Percentiles rank a stretch among this genome's conserved stretches.
Conservation (phyloP, 2,329 filamentous ascomycete species). For the Trichoderma arundinaceum region DNA sequence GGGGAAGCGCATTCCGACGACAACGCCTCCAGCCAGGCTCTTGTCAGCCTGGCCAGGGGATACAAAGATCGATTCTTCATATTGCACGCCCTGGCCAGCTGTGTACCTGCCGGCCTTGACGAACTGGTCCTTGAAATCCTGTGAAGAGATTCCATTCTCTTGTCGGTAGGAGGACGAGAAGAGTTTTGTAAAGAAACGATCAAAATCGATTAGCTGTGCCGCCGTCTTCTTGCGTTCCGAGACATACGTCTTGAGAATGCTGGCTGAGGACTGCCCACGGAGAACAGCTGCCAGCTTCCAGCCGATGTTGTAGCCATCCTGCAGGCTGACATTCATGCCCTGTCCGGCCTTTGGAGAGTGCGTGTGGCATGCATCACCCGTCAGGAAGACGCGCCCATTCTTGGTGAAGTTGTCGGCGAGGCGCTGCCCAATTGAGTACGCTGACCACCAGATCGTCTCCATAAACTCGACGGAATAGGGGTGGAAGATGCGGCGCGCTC, state of each 20-base stretch:
- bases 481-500: constrained; percentile 4
- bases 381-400: background rate
- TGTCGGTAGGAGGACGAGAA: constrained; percentile 13
- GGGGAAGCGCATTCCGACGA: constrained; percentile 6
- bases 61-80: constrained; percentile 10
- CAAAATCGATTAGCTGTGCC: constrained; percentile 6
- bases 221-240: constrained; percentile 15
- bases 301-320: constrained; percentile 15
- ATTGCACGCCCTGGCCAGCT: constrained; percentile 15
- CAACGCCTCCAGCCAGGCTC: background rate
- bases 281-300: constrained; percentile 11
- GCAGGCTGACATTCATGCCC: constrained; percentile 9
- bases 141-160: background rate
- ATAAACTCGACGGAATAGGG: constrained; percentile 3
- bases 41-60: background rate
- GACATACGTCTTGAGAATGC: constrained; percentile 1
- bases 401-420: constrained; percentile 10
- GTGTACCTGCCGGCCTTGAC: constrained; percentile 11
- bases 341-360: constrained; percentile 14
- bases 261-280: background rate
- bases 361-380: constrained; percentile 7
- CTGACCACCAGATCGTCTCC: constrained; percentile 14
- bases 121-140: constrained; percentile 6
- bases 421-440: constrained; percentile 6
- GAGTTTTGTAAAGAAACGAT: constrained; percentile 12